Evolutionary conservation across 2,329 filamentous ascomycete genomes (phyloP).

Genomic region (Arthrobotrys musiformis): DNA sequence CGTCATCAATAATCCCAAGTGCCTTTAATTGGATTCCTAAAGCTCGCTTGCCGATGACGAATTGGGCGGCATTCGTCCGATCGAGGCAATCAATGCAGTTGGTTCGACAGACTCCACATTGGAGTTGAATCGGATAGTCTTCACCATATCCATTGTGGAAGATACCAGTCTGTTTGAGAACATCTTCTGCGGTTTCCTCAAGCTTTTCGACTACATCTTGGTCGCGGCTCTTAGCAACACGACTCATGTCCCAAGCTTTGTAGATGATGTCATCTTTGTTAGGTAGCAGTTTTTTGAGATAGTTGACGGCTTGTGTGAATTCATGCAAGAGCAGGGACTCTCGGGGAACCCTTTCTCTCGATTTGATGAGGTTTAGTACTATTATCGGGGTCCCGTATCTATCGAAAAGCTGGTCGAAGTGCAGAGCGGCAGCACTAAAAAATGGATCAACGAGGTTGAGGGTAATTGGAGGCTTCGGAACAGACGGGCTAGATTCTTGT

Average conservation of each 20-base stretch:
- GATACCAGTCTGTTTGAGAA: slow-evolving; percentile 86
- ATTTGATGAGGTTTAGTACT: slow-evolving; percentile 89
- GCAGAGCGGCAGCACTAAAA: slow-evolving; percentile 88
- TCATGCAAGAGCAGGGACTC: slow-evolving; percentile 91
- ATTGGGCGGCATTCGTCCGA: slow-evolving; percentile 96
- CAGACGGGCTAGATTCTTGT: slow-evolving; percentile 93
- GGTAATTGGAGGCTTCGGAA: slow-evolving; percentile 89
- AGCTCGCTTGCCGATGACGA: slow-evolving; percentile 94
- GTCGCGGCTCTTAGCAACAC: slow-evolving; percentile 89
- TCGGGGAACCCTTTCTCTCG: slow-evolving; percentile 84
- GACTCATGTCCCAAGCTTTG: slow-evolving; percentile 97
- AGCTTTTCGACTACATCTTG: slow-evolving; percentile 94
- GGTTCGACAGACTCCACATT: slow-evolving; percentile 92
- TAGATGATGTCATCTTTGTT: slow-evolving; percentile 86
- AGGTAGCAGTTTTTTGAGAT: slow-evolving; percentile 94
- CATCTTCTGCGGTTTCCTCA: slow-evolving; percentile 87
- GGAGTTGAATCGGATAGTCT: slow-evolving; percentile 74
- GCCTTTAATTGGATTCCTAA: slow-evolving; percentile 92
- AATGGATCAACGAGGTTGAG: slow-evolving; percentile 96
- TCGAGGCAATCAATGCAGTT: slow-evolving; percentile 99
- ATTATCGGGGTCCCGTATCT: slow-evolving; percentile 93
- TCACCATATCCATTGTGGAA: slow-evolving; percentile 88
- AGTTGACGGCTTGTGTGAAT: slow-evolving; percentile 85
- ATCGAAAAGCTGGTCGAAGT: slow-evolving; percentile 94
- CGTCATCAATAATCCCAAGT: slow-evolving; percentile 83